Base-by-base conservation (phyloP, 1,284 basidiomycete species). In the Phellopilus nigrolimitatus region DNA sequence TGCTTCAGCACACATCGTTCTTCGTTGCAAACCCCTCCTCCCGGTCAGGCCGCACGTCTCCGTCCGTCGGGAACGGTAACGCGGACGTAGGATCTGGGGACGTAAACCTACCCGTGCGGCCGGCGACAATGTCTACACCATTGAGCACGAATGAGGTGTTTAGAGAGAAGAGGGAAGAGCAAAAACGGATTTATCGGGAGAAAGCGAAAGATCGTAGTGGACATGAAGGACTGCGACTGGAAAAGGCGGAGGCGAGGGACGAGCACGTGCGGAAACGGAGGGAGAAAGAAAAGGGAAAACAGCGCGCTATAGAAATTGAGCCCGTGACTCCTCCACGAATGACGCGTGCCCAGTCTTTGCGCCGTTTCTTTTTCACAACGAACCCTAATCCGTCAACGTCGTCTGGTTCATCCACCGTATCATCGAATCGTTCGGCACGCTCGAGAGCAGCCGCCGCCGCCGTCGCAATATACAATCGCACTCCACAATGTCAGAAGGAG, bases 301-400 rank as follows among this genome's bases (percentile, higher is more conserved):
- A 52, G 27, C 25, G 44, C 38, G 44, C 50, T 2, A 34, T 52
- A 31, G 50, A 46, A 21, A 40, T 46, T 9, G 50, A 52, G 9
- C 42, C 50, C 6, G 24, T 19, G 2, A 22, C 36, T 1, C 9
- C 7, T 4, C 33, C 24, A 36, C 27, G 21, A 27, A 30, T 40
- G n/a, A 27, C 19, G 9, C 50, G 50, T 13, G n/a, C 17, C 17
- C 22, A 30, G 12, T 52, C 50, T 4, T 25, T 52, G 9, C 34
- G 43, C 12, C 50, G 50, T 22, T 49, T 49, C 39, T 52, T 52
- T 27, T 52, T 52, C 27, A 52, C 50, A 2, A 52, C 49, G 3
- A 51, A 51, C 25, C 49, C 49, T 9, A 51, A 38, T 28, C 49
- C 50, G 13, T 46, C 50, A 13, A 24, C 50, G 2, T 39, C 50